Evolutionary conservation across 2,329 filamentous ascomycete species (phyloP), one percentile per base, ranked within the genome.

Genomic region (Aschersonia sp.): DNA sequence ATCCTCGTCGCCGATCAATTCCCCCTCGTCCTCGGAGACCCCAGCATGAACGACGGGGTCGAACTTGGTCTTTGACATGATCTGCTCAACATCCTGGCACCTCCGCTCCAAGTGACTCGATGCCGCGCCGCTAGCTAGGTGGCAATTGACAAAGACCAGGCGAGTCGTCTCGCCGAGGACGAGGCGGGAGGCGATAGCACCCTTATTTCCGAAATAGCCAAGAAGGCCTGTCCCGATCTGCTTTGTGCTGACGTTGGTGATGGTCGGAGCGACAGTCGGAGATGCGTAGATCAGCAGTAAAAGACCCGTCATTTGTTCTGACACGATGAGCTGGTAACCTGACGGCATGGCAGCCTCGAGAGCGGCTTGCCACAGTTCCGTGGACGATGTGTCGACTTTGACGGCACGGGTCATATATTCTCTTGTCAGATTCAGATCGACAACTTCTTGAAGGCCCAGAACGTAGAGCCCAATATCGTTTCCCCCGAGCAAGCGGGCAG

Each of bases 201-300:
- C 92, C 62, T 71, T 98, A 64, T 98, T 98, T 7, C 92, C 92
- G 70, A 96, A 83, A 59, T 95, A 95, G 0, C 91, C 91, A 65
- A 94, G 78, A 43, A 97, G 65, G 0, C 92, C 92, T 0, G 92
- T 98, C 0, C 89, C 91, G 5, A 97, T 83, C 49, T 79, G 84
- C 4, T 81, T 81, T 2, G 84, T 89, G 63, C 86, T 94, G 55
- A 95, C 79, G 45, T 86, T 85, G 52, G 80, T 85, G 56, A 97
- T 77, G 2, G 82, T 84, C 0, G 81, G 73, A 1, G 78, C 78
- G 41, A 97, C 72, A 6, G 80, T 75, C 0, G 89, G 82, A 0
- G 89, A 86, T 2, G 88, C 89, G 59, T 92, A 97, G 30, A 96
- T 75, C 31, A 97, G 71, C 2, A 96, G 70, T 41, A 95, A 70